Evolutionary conservation across 495 filamentous ascomycete species (phyloP), one percentile per base, ranked within the genome.

Genomic region (Coniosporium apollinis): DNA sequence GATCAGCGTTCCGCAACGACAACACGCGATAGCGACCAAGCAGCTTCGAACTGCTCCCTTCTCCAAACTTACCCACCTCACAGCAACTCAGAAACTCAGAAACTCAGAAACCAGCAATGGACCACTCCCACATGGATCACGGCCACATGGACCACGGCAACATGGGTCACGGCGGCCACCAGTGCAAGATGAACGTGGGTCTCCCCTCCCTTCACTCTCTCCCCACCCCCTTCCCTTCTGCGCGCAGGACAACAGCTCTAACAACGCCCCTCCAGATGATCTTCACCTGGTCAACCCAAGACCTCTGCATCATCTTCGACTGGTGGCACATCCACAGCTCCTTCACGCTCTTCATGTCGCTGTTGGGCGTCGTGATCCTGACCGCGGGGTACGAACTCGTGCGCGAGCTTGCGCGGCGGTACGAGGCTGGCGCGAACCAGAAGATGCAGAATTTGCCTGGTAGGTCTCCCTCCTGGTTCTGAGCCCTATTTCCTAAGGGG

Each of bases 291-390:
- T 68, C 79, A 47, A 85, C 83, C 13, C 64, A 70, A 30, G 72
- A 94, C 57, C 79, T 97, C 40, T 97, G 89, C 67, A 86, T 97
- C 50, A 67, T 96, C 57, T 97, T 94, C 66, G 74, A 65, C 44
- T 70, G 74, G 60, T 97, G 89, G 89, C 89, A 76, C 50, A 62
- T 96, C 55, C 69, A 60, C 34, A 74, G 71, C 26, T 72, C 72
- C n/a, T 39, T 66, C 17, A 71, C 73, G 5, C 74, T 97, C 19
- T 46, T 94, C 50, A 50, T 81, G 47, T 92, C 85, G 21, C 75
- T 97, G 43, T 54, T 82, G 33, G 81, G 71, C 36, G 73, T 97
- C 44, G 74, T 85, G 35, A 65, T 76, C 37, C 63, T 97, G 41
- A 79, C 79, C 18, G 83, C 83, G 9, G 84, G 83, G 14, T 97